Conservation (phyloP, 768 basidiomycete genomes). For the Amanita phalloides region DNA sequence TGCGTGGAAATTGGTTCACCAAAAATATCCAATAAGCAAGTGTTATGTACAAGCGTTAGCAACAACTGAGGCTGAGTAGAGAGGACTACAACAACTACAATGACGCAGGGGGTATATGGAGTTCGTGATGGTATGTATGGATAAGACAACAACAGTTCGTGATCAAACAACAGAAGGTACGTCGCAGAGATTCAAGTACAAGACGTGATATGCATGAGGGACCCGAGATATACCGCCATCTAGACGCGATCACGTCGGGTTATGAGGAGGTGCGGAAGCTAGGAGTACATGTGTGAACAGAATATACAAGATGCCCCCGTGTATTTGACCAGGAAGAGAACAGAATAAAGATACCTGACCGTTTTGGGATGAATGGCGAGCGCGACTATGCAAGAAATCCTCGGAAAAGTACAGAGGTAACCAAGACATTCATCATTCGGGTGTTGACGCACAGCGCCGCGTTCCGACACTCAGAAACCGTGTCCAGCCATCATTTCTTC, state of each 20-base stretch:
- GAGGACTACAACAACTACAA: not conserved
- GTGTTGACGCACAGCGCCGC: conserved; percentile 6
- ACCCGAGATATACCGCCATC: conserved; percentile 21
- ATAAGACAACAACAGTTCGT: conserved; percentile 11
- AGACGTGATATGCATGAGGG: conserved; percentile 12
- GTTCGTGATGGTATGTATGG: conserved; percentile 8
- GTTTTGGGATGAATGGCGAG: not conserved
- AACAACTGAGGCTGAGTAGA: not conserved
- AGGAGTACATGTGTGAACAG: conserved; percentile 3
- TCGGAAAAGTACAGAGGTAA: not conserved
- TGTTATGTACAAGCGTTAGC: conserved; percentile 6
- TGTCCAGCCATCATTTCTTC: conserved; percentile 33
- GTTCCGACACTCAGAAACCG: conserved; percentile 15
- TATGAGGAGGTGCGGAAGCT: conserved; percentile 5
- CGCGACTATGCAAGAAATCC: not conserved
- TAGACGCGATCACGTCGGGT: conserved; percentile 22
- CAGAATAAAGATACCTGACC: conserved; percentile 5
- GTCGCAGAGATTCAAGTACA: conserved; percentile 9
- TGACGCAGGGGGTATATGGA: conserved; percentile 1
- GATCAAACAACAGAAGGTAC: conserved; percentile 5
- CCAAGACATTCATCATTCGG: not conserved
- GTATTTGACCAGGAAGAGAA: not conserved
- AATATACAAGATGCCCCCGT: conserved; percentile 1
- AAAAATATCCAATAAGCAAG: conserved; percentile 6
- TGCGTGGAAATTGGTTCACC: not conserved